Base-by-base conservation (phyloP, 2,329 filamentous ascomycete species). In the Coniochaeta prunicola region DNA sequence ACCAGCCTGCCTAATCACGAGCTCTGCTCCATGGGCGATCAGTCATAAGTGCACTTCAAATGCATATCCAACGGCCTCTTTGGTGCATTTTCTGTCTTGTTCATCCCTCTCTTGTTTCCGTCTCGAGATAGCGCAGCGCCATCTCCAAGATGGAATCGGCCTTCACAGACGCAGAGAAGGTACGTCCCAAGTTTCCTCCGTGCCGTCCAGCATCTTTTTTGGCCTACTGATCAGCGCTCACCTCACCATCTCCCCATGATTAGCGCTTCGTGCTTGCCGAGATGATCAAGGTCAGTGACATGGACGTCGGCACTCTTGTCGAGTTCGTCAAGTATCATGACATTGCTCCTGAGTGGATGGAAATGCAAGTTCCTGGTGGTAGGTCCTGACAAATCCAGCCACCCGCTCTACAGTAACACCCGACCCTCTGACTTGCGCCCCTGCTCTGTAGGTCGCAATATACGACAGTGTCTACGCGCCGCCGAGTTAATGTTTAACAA, bases 221-320 rank as follows among this genome's bases (percentile, higher is more conserved):
- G 57, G 54, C 55, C 58, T 48, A 53, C 45, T 56, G 50, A 58
- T 31, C 58, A 55, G 28, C 38, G 60, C 58, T 59, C 57, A 57
- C 45, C 19, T 30, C 58, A 17, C 33, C 24, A 21, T 55, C 57
- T 45, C 30, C 38, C 3, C 48, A 58, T 59, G 48, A 54, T n/a
- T 65, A 85, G 82, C 80, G 81, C 62, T 83, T 83, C 66, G 72
- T 84, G 61, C 75, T 85, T 59, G 79, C 76, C 59, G 82, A 85
- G 69, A 80, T 84, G 64, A 79, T 85, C 69, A 85, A 84, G 65
- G 75, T 74, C 60, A 84, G 81, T 71, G 69, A 74, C 31, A 69
- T 84, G 60, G 76, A 81, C 59, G 67, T 82, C 26, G 67, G 72
- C 12, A 69, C 68, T 19, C 68, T 85, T 31, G 74, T 77, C 21